phyloP scores from a whole-genome alignment of 1,284 basidiomycete species.

The Cryptococcus deneoformans region DNA sequence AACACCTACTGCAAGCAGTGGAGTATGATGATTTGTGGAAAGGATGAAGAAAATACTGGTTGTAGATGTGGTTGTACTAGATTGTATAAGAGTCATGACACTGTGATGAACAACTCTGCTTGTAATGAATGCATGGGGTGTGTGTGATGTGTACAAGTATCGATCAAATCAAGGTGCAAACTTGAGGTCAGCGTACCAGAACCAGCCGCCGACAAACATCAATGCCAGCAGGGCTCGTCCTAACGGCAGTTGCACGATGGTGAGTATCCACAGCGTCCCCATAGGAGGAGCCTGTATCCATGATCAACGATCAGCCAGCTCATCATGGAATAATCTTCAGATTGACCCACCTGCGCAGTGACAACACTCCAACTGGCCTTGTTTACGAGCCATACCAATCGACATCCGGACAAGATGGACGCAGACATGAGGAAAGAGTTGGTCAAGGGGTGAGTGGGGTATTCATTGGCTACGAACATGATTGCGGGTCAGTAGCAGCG shows the following conservation, averaged over 20 bases:
- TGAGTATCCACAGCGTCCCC: constrained; percentile 48
- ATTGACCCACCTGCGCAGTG: constrained; percentile 35
- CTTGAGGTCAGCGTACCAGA: constrained; percentile 33
- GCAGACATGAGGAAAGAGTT: constrained; percentile 29
- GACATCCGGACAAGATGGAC: constrained; percentile 31
- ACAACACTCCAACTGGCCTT: constrained; percentile 39
- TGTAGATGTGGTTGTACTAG: background rate
- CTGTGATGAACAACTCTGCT: no score
- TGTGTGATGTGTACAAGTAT: background rate
- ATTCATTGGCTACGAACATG: constrained; percentile 27
- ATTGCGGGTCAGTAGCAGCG: no score
- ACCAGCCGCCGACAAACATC: constrained; percentile 26
- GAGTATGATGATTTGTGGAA: background rate
- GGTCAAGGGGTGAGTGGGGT: constrained; percentile 24
- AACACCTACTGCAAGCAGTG: background rate
- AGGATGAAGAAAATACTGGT: background rate
- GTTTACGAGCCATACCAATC: constrained; percentile 50
- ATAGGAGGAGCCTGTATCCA: constrained; percentile 41
- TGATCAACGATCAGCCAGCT: background rate
- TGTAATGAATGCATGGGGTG: no score
- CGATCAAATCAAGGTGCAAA: constrained; percentile 19
- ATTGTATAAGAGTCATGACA: no score
- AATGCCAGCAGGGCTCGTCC: constrained; percentile 36
- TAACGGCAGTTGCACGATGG: constrained; percentile 47
- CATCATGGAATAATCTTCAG: no score